Conservation (phyloP, 257 asterid genomes). For the Handroanthus guayacan region DNA sequence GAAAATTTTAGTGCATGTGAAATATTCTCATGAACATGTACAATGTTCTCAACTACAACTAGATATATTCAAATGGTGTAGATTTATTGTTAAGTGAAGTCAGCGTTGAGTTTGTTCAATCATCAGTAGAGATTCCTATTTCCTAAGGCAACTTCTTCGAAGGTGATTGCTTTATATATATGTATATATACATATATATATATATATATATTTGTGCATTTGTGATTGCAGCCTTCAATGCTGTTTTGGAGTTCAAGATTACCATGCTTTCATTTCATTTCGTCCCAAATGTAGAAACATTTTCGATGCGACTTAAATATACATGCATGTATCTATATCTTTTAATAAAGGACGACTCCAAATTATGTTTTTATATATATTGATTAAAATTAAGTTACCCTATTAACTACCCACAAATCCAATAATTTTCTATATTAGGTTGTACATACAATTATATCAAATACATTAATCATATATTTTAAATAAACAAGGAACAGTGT, state of each 20-base stretch:
- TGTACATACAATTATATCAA: too few species aligned
- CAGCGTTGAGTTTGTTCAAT: not conserved
- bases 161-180: not conserved
- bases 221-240: not conserved
- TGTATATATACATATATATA: not conserved
- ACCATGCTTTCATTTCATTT: not conserved
- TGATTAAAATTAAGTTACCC: too few species aligned
- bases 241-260: not conserved
- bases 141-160: not conserved
- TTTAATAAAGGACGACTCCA: too few species aligned
- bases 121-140: conserved; percentile 10
- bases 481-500: too few species aligned
- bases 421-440: too few species aligned
- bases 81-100: too few species aligned
- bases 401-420: too few species aligned
- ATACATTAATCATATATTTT: too few species aligned
- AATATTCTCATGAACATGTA: conserved; percentile 4
- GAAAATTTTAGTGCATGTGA: not conserved
- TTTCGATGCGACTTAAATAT: too few species aligned
- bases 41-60: not conserved
- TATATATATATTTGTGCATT: not conserved
- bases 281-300: not conserved
- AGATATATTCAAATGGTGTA: not conserved
- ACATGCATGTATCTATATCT: too few species aligned
- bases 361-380: too few species aligned